Evolutionary conservation across 2,329 filamentous ascomycete species (phyloP), one percentile per base, ranked within the genome.

Genomic region (Karstenula rhodostoma): DNA sequence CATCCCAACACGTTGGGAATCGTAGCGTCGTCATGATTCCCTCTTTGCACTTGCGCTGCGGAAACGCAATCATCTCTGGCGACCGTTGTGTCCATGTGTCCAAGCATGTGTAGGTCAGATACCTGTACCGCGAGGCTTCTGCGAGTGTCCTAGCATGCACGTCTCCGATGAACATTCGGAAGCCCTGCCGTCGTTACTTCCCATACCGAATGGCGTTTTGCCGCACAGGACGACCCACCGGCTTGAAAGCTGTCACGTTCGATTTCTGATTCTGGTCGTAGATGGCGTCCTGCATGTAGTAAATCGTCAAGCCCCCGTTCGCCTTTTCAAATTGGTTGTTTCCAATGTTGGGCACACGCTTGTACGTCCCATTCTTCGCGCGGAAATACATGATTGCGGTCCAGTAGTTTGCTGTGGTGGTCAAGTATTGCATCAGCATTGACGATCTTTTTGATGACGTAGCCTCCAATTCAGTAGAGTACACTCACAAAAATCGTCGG

Each of bases 71-170:
- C 1, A 56, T 59, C 37, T 65, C 63, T 4, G 57, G 27, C 19
- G 59, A 56, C 7, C 62, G 55, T 23, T 57, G 49, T 32, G 59
- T 61, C 17, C 53, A 59, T 33, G 60, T 51, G 35, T 79, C 66
- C 37, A 81, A 68, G 62, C 79, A 81, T 3, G 78, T 80, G 64
- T 78, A 81, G 3, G 79, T 81, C 42, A 81, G 73, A 64, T 80
- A 78, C 32, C 77, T 73, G 61, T 77, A 80, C 23, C 73, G 68
- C 29, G 70, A 65, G 15, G 78, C 72, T 27, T 78, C 55, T 10
- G 46, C 35, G 23, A 53, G 77, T 58, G 79, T 80, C 23, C 63
- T 57, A 10, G 58, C 56, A n/a, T 61, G 52, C 9, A 60, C 29
- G 40, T 68, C 59, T 47, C 66, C 66, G 40, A 64, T 52, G 27